Evolutionary conservation across 2,329 filamentous ascomycete species (phyloP).

Genomic region (Botryotinia globosa): DNA sequence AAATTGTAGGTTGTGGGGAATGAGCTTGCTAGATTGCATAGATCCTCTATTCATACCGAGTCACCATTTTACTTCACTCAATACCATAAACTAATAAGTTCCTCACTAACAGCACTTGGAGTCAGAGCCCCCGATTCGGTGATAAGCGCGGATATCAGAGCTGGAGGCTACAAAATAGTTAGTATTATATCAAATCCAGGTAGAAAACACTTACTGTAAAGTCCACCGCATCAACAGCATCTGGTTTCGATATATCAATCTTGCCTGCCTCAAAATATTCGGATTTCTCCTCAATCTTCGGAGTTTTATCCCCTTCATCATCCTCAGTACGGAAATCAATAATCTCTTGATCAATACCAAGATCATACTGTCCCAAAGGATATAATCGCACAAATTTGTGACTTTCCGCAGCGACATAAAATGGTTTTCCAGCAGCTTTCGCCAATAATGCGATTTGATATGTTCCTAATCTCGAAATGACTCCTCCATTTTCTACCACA

Average conservation of each 20-base stretch:
- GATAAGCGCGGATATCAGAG: constrained; percentile 69
- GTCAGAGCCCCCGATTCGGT: constrained; percentile 72
- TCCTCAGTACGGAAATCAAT: constrained; percentile 67
- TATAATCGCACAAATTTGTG: constrained; percentile 95
- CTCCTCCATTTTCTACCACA: constrained; percentile 89
- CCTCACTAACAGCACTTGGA: constrained; percentile 67
- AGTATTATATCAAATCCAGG: constrained; percentile 24
- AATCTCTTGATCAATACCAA: constrained; percentile 76
- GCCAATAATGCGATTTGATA: constrained; percentile 85
- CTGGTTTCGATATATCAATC: constrained; percentile 30
- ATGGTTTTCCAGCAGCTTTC: constrained; percentile 62
- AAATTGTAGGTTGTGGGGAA: neutral
- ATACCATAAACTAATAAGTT: constrained; percentile 52
- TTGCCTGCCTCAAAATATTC: constrained; percentile 32
- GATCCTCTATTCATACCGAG: neutral
- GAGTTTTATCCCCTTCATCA: constrained; percentile 35
- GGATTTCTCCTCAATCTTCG: constrained; percentile 26
- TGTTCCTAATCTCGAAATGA: constrained; percentile 81
- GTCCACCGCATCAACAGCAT: constrained; percentile 56
- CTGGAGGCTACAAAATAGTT: constrained; percentile 53
- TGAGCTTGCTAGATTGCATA: neutral
- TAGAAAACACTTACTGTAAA: constrained; percentile 55
- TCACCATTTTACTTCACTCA: constrained; percentile 23
- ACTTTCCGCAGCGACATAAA: constrained; percentile 90
- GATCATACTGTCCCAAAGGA: constrained; percentile 75